A percentile compares a stretch with the other conserved stretches of the same genome.
Evolutionary conservation across 2,329 filamentous ascomycete genomes (phyloP).

Genomic region (Fusarium neocosmosporiellum): DNA sequence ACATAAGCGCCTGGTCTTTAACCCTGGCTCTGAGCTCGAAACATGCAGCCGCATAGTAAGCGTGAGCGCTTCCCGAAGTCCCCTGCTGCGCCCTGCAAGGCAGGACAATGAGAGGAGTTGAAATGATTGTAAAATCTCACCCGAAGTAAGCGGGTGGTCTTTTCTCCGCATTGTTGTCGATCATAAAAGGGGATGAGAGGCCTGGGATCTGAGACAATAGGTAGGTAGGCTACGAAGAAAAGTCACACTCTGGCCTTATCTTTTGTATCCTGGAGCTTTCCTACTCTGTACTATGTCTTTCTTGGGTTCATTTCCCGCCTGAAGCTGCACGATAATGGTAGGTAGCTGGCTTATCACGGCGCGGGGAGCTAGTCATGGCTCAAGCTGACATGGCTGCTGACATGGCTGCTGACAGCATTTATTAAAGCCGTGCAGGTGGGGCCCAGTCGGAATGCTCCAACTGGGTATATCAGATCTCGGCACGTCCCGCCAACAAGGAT

Average conservation of each 20-base stretch:
- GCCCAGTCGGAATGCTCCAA: not conserved
- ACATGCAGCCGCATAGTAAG: not conserved
- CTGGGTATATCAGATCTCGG: not conserved
- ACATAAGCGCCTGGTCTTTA: not conserved
- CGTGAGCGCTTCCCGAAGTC: not conserved
- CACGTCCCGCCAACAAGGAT: not conserved
- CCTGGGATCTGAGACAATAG: not conserved
- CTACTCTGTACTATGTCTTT: not conserved
- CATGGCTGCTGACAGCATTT: not conserved
- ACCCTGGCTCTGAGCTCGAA: not conserved
- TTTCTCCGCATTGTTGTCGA: not conserved
- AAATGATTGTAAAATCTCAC: no score
- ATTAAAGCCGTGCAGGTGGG: not conserved
- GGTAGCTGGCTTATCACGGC: not conserved
- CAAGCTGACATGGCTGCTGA: not conserved
- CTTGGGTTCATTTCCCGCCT: not conserved
- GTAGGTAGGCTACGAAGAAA: not conserved
- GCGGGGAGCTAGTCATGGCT: not conserved
- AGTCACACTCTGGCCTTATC: not conserved
- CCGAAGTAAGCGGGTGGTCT: not conserved
- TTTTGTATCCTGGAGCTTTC: not conserved
- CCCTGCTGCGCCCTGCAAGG: no score
- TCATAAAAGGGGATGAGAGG: not conserved
- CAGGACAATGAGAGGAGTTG: no score
- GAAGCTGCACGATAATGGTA: not conserved